Conservation (phyloP, 2,329 filamentous ascomycete genomes). For the Nemania diffusa region DNA sequence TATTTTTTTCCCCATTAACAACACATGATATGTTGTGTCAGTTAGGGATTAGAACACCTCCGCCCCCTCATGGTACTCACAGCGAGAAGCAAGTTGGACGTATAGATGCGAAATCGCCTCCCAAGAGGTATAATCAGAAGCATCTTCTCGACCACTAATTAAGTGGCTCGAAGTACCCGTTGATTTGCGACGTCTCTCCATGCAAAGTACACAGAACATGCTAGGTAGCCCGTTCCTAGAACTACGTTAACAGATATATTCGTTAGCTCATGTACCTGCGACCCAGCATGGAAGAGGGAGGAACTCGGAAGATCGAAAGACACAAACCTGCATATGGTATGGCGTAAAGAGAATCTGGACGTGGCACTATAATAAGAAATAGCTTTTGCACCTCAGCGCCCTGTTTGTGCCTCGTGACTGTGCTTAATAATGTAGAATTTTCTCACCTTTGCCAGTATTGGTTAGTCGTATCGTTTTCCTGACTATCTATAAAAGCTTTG, state of each 20-base stretch:
- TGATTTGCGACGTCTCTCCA: constrained; percentile 2
- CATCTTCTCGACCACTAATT: not conserved
- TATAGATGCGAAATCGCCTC: not conserved
- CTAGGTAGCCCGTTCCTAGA: constrained; percentile 4
- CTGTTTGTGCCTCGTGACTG: not conserved
- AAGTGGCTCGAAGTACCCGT: not conserved
- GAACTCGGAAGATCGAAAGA: constrained; percentile 8
- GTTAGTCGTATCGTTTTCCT: not conserved
- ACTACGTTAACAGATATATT: constrained; percentile 9
- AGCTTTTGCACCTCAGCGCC: constrained; percentile 1
- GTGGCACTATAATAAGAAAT: constrained; percentile 26
- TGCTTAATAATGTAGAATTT: not conserved
- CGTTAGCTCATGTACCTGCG: not conserved
- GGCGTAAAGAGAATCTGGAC: constrained; percentile 21
- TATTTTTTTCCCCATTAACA: constrained; percentile 14
- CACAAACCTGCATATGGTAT: constrained; percentile 25
- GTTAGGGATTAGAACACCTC: not conserved
- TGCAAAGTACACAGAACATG: constrained; percentile 3
- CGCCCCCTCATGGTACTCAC: not conserved
- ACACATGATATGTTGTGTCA: constrained; percentile 12
- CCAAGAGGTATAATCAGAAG: constrained; percentile 8
- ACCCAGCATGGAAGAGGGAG: constrained; percentile 10
- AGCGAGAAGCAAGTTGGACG: constrained; percentile 11
- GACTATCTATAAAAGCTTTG: not conserved
- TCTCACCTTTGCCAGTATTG: not conserved